phyloP scores from a whole-genome alignment of 768 basidiomycete genomes.

The Phaeotremella fagi region DNA sequence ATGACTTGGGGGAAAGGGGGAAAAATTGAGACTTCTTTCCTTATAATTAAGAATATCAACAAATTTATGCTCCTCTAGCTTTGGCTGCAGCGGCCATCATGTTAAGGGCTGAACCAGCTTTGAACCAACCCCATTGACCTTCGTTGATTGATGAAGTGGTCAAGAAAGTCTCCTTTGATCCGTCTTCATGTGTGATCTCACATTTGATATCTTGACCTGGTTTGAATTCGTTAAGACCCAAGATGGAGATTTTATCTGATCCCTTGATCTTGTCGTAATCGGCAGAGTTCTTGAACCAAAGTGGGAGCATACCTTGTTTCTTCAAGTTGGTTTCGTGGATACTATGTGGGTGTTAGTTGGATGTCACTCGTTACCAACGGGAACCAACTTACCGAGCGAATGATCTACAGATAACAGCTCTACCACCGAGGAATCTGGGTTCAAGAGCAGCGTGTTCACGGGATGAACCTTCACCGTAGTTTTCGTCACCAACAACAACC shows the following conservation, averaged over 20 bases:
- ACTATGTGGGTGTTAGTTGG: conserved; percentile 42
- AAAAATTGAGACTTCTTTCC: too few relatives aligned
- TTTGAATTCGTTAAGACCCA: conserved; percentile 80
- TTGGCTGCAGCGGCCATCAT: conserved; percentile 47
- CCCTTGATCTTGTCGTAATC: conserved; percentile 93
- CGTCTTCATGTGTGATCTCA: conserved; percentile 74
- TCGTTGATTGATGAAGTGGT: conserved; percentile 94
- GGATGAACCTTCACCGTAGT: conserved; percentile 97
- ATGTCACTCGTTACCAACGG: background rate
- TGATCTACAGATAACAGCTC: conserved; percentile 91
- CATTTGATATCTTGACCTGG: conserved; percentile 88
- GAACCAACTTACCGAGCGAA: conserved; percentile 59
- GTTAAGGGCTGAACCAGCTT: conserved; percentile 68
- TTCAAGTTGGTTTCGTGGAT: conserved; percentile 76
- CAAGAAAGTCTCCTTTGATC: conserved; percentile 66
- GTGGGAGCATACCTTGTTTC: conserved; percentile 98
- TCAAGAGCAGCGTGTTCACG: conserved; percentile 76
- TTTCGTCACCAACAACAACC: conserved; percentile 81
- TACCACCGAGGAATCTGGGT: conserved; percentile 55
- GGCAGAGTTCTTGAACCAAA: conserved; percentile 83
- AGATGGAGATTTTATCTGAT: conserved; percentile 79
- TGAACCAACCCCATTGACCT: conserved; percentile 98
- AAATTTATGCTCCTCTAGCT: conserved; percentile 18
- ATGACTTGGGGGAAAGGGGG: too few relatives aligned
- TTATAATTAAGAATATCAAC: too few relatives aligned